Conservation (phyloP, 2,329 filamentous ascomycete genomes). For the Colletotrichum sp. region DNA sequence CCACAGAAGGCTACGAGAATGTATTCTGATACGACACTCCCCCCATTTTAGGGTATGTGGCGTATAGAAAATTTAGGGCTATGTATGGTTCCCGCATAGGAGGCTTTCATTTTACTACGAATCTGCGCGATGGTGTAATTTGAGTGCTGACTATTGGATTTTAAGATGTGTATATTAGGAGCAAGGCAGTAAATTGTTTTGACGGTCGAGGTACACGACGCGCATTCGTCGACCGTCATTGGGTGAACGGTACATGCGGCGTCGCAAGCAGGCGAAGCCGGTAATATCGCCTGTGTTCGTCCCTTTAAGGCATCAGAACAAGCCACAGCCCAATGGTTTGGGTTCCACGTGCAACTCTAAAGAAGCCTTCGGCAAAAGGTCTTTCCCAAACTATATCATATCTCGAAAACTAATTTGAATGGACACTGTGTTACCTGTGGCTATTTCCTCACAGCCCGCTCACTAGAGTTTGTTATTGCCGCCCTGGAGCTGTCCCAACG, state of each 20-base stretch:
- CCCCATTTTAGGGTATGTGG: no score
- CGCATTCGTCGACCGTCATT: background rate
- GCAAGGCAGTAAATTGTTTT: background rate
- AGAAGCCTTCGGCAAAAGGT: background rate
- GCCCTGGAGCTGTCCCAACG: background rate
- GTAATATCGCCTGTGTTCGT: no score
- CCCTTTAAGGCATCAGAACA: background rate
- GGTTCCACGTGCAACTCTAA: background rate
- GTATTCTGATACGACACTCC: no score
- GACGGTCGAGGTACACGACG: background rate
- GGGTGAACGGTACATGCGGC: background rate
- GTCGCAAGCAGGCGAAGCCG: background rate
- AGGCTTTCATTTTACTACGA: no score
- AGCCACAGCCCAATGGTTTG: background rate
- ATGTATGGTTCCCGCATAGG: no score
- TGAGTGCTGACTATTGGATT: no score
- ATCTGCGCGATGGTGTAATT: no score
- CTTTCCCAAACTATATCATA: no score
- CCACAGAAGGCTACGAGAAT: no score
- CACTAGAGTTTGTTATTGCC: background rate
- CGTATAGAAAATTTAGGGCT: no score
- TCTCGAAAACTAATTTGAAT: background rate
- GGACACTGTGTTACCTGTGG: background rate
- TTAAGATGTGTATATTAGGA: no score
- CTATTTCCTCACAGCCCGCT: background rate